These are phyloP conservation scores for Drechslerella stenobrocha DNA, from an alignment of 2,329 filamentous ascomycete species.

Conservation along the genomic window DNA sequence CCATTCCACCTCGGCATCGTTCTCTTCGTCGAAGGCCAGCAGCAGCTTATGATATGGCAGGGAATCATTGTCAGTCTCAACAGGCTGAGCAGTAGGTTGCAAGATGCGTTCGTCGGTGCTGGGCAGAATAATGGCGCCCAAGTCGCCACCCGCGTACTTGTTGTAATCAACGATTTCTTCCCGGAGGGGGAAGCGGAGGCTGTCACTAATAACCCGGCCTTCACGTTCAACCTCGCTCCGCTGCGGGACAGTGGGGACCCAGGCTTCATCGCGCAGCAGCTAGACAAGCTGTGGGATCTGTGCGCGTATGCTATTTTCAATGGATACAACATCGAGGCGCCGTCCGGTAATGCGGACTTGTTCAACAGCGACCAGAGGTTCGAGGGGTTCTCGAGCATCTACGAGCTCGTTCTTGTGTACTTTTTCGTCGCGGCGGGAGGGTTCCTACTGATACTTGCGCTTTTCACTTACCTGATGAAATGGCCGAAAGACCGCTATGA, in stretches of 20 bases:
- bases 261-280: conserved; percentile 53
- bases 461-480: conserved; percentile 57
- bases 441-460: conserved; percentile 52
- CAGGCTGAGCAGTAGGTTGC: conserved; percentile 56
- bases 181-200: conserved; percentile 31
- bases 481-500: conserved; percentile 57
- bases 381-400: conserved; percentile 53
- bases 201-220: conserved; percentile 29
- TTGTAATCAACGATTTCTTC: conserved; percentile 37
- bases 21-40: conserved; percentile 66
- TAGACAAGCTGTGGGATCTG: conserved; percentile 51
- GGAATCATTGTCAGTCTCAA: conserved; percentile 59
- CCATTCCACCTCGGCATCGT: conserved; percentile 67
- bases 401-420: conserved; percentile 56
- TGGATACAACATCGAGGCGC: conserved; percentile 51
- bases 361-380: conserved; percentile 28
- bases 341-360: conserved; percentile 19
- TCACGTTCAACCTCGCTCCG: conserved; percentile 33
- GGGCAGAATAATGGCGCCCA: conserved; percentile 53
- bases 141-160: conserved; percentile 53
- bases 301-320: conserved; percentile 48
- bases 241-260: conserved; percentile 36
- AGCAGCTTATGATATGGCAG: conserved; percentile 62
- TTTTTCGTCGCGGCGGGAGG: conserved; percentile 54
- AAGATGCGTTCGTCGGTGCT: conserved; percentile 56